These are phyloP conservation scores for Rhodotorula sphaerocarpa DNA, from an alignment of 768 basidiomycete genomes.

Conservation along the genomic window DNA sequence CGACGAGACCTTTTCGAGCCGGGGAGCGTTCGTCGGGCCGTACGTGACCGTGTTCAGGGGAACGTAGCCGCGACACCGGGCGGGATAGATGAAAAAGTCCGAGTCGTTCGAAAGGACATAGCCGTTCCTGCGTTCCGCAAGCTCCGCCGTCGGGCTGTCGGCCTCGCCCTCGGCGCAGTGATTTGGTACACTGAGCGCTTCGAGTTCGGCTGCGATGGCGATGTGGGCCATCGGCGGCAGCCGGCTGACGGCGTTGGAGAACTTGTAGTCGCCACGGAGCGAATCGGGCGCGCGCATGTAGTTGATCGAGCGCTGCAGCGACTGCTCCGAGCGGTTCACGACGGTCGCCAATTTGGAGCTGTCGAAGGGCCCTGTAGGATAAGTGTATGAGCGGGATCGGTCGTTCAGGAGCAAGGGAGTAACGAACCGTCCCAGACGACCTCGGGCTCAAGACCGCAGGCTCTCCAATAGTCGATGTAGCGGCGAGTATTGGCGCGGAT, in stretches of 20 bases:
- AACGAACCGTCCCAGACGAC: slow-evolving; percentile 28
- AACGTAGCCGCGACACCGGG: slow-evolving; percentile 23
- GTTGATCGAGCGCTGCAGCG: slow-evolving; percentile 16
- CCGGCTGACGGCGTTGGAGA: not conserved
- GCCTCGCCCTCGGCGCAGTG: slow-evolving; percentile 25
- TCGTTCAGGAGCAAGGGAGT: no score
- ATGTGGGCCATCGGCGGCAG: slow-evolving; percentile 21
- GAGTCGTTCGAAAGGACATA: slow-evolving; percentile 30
- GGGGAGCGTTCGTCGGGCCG: not conserved
- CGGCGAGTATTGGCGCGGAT: not conserved
- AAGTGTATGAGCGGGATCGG: not conserved
- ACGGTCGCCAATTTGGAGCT: slow-evolving; percentile 23
- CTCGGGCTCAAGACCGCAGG: slow-evolving; percentile 19
- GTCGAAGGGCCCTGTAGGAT: slow-evolving; percentile 18
- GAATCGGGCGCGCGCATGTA: slow-evolving; percentile 24
- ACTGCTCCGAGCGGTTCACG: slow-evolving; percentile 14
- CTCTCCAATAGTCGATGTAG: slow-evolving; percentile 21
- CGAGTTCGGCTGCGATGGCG: slow-evolving; percentile 17
- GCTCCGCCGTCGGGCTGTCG: slow-evolving; percentile 30
- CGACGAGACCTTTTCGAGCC: slow-evolving; percentile 1
- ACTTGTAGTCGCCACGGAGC: not conserved
- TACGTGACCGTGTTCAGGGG: slow-evolving; percentile 25
- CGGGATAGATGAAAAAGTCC: slow-evolving; percentile 32
- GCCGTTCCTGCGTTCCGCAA: slow-evolving; percentile 22
- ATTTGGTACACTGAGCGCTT: slow-evolving; percentile 2